Conservation (phyloP, 768 basidiomycete species). For the Serpula lacrymans region DNA sequence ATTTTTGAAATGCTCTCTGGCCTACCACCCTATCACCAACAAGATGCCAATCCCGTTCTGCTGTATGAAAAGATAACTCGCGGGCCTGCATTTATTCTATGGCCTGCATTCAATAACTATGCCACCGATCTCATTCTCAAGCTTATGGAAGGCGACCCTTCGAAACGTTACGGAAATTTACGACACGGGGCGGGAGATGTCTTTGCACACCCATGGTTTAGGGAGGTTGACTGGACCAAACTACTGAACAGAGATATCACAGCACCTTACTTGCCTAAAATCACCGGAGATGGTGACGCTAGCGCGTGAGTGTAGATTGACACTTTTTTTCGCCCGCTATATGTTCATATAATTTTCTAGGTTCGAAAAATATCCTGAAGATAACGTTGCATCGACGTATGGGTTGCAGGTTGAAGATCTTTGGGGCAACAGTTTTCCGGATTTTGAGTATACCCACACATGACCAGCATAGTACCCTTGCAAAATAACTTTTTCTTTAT, state of each 20-base stretch:
- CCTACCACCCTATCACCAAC: constrained; percentile 90
- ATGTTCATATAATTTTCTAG: constrained; percentile 33
- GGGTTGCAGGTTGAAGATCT: constrained; percentile 56
- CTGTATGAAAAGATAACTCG: constrained; percentile 90
- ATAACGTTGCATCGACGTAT: constrained; percentile 58
- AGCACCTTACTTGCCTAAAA: constrained; percentile 92
- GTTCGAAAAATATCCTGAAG: constrained; percentile 79
- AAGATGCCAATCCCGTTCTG: constrained; percentile 76
- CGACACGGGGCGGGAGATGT: constrained; percentile 87
- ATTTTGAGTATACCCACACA: constrained; percentile 65
- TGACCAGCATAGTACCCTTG: constrained; percentile 9
- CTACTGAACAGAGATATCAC: constrained; percentile 82
- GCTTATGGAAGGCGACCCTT: constrained; percentile 86
- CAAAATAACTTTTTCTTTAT: not conserved
- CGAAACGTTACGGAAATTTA: constrained; percentile 87
- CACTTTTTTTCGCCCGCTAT: constrained; percentile 1
- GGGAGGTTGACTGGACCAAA: constrained; percentile 89
- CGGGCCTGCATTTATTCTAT: constrained; percentile 71
- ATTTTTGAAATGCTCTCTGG: constrained; percentile 98
- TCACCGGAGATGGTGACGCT: constrained; percentile 90
- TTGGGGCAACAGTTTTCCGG: constrained; percentile 69
- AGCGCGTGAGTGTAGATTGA: constrained; percentile 69
- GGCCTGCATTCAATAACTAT: constrained; percentile 71
- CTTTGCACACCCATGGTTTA: constrained; percentile 91
- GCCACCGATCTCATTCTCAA: constrained; percentile 89